Conservation (phyloP, 2,329 filamentous ascomycete genomes). For the Diplodia mutila region DNA sequence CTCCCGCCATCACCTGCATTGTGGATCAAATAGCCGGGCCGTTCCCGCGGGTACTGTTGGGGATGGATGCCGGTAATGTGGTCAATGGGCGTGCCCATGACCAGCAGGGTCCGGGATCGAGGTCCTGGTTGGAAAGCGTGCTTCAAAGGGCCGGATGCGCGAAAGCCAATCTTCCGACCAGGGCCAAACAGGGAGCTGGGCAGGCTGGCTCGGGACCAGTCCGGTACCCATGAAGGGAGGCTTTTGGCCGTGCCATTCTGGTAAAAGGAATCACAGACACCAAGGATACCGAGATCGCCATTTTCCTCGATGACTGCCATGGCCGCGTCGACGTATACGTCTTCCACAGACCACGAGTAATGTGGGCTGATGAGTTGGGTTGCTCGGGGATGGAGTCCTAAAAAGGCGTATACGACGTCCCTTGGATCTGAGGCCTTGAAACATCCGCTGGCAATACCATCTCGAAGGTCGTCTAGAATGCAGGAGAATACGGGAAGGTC, state of each 20-base stretch:
- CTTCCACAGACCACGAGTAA: neutral
- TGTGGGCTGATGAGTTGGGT: neutral
- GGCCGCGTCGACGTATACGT: neutral
- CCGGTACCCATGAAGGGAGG: slow-evolving; percentile 7
- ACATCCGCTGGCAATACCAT: neutral
- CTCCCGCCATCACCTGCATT: neutral
- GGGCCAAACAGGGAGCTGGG: neutral
- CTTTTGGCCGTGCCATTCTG: neutral
- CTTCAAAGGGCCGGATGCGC: neutral
- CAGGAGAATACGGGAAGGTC: neutral
- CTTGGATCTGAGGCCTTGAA: neutral
- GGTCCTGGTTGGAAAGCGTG: neutral
- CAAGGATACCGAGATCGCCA: neutral
- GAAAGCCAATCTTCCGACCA: neutral
- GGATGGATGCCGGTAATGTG: neutral
- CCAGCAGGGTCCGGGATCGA: neutral
- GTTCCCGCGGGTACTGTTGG: neutral
- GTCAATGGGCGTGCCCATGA: neutral
- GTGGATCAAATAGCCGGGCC: neutral
- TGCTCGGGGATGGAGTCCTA: neutral
- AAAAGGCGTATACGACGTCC: slow-evolving; percentile 6
- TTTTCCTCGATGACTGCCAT: neutral
- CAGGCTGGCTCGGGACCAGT: neutral
- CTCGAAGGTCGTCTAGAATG: neutral
- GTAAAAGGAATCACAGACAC: slow-evolving; percentile 2